Base-by-base conservation (phyloP, 257 asterid genomes). In the Solanum sitiens region DNA sequence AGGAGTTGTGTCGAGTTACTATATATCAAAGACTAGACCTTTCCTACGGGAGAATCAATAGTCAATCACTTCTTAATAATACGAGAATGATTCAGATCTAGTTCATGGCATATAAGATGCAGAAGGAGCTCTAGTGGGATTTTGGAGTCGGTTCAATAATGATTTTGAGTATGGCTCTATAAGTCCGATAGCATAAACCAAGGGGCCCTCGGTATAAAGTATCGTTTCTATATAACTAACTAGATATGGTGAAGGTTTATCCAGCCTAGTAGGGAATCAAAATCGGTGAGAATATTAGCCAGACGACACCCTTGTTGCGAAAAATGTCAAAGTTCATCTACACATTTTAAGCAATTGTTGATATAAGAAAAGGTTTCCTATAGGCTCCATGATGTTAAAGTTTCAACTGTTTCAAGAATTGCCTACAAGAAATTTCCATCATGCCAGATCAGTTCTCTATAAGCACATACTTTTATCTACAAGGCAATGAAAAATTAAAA, bases 371-470 rank as follows among this genome's bases (percentile, higher is more conserved):
- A 56, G n/a, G 65, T 56, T 18, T 56, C 65, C 8, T 56, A 56
- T 56, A n/a, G 65, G 65, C 65, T 18, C 65, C 65, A 56, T 56
- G n/a, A 56, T 18, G 65, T 39, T 45, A 85, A 86, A 18, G 47
- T 92, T 89, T 30, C 89, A 37, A 63, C 86, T 85, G 82, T 86
- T 86, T 47, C 85, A 80, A 47, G 40, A 83, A 42, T n/a, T 84
- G 86, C 75, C 85, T 30, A 86, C 47, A 87, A 74, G 32, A 44
- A 23, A 5, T 44, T 82, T 67, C 47, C 77, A 87, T 21, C 42
- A 83, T 71, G 83, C 70, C 86, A 73, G 40, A 86, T 50, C 53
- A 50, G 7, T 37, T 18, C 42, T 21, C 50, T 87, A 68, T 21
- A 44, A 47, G 87, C 47, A 72, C 87, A 71, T 50, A 50, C 23